Base-by-base conservation (phyloP, 1,284 basidiomycete species). In the Grifola frondosa region DNA sequence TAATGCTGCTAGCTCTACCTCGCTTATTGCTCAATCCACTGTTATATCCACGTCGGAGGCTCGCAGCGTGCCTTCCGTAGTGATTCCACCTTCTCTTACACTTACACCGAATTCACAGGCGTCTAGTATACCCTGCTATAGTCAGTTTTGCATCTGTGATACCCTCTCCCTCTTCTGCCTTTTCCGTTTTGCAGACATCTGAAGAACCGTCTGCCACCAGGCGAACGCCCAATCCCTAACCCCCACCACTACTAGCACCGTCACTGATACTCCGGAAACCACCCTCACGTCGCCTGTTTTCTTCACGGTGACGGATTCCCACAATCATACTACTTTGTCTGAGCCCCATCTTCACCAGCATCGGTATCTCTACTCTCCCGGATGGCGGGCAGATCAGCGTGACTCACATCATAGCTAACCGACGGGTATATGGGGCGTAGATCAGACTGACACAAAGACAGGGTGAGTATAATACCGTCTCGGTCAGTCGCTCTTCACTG, bases 401-500 rank as follows among this genome's bases (percentile, higher is more conserved):
- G 40, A 80, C 78, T 2, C 63, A 76, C 48, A 62, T 78, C 25
- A 64, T 71, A 21, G 73, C 75, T 8, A 79, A 78, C 56, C 74
- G 12, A 67, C 68, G 11, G 59, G 59, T 6, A 53, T 58, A 22
- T 61, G 57, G 50, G 53, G 52, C 11, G 51, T 61, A n/a, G 30
- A 33, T 4, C n/a, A 39, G 28, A 20, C 31, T 13, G 44, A 46
- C 12, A 28, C 33, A 12, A 16, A 25, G 19, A 30, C n/a, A 26
- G 40, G 41, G 39, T 36, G 17, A 31, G 30, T 20, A n/a, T n/a
- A n/a, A n/a, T 12, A 8, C 16, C 8, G 28, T n/a, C 15, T 16
- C 23, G 39, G 13, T 43, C 13, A 6, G 24, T 10, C 17, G 15
- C 28, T 30, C 13, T 19, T 28, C 19, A 10, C 28, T 45, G 5